Conservation (phyloP, 768 basidiomycete species). For the Hericium erinaceus region DNA sequence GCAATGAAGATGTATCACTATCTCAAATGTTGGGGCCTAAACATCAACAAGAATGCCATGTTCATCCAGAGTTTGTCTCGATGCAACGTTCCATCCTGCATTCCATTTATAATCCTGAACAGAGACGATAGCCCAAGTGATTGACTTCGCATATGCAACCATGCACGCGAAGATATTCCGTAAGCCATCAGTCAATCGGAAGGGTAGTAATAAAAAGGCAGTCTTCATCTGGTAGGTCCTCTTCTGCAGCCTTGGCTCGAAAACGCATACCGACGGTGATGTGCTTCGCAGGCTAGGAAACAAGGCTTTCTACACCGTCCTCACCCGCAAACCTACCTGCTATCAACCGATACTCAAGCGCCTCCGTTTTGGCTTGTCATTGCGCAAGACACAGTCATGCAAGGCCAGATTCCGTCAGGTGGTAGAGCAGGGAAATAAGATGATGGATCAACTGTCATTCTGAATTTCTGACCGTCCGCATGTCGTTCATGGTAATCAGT, state of each 20-base stretch:
- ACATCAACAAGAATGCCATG: conserved; percentile 30
- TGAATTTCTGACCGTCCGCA: neutral
- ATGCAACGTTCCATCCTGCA: neutral
- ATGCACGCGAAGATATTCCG: conserved; percentile 37
- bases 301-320: conserved; percentile 65
- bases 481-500: no score
- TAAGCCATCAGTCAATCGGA: conserved; percentile 25
- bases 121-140: conserved; percentile 58
- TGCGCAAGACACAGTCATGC: conserved; percentile 34
- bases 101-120: neutral
- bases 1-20: conserved; percentile 87
- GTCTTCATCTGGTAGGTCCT: no score
- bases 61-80: conserved; percentile 48
- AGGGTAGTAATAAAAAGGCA: neutral
- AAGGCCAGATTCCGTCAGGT: conserved; percentile 37
- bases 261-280: conserved; percentile 24
- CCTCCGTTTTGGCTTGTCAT: conserved; percentile 42
- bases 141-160: conserved; percentile 45
- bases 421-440: conserved; percentile 34
- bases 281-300: conserved; percentile 61
- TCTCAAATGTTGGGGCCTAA: conserved; percentile 49
- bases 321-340: conserved; percentile 42
- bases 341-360: conserved; percentile 39
- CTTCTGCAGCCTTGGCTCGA: no score
- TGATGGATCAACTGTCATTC: conserved; percentile 19